Base-by-base conservation (phyloP, 2,329 filamentous ascomycete genomes). In the Fusarium fracticaudum region DNA sequence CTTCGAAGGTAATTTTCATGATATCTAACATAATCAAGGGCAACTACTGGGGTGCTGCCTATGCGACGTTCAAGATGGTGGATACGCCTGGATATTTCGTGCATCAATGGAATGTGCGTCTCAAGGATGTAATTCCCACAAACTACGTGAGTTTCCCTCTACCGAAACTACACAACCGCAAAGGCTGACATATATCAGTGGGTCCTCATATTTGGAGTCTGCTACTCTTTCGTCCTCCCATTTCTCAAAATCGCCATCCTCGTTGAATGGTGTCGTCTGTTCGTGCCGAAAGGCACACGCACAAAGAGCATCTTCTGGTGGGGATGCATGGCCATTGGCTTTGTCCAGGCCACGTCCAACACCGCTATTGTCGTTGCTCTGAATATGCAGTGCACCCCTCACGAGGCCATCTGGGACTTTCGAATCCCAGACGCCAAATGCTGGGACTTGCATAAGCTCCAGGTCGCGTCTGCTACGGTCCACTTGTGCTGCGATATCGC, bases 171-270 rank as follows among this genome's bases (percentile, higher is more conserved):
- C 4, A 24, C 6, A 8, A 26, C 1, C 6, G 3, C 3, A 24
- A 33, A 35, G 4, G 17, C 65, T 71, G 14, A 70, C 40, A 20
- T 31, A 12, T 43, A n/a, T 9, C 51, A 82, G 76, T 74, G 78
- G 26, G 77, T 84, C 43, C 77, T 82, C 40, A 58, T 84, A 37
- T 80, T 78, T 64, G 81, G 83, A 55, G 72, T 76, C 70, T 80
- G 74, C 64, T 85, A 85, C 68, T 81, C 79, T 0, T 78, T 80
- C 40, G 78, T 80, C 24, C 79, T 86, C 3, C 81, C 82, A 1
- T 76, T 84, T 11, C 68, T 85, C 59, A 86, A 86, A 64, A 78
- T 78, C 6, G 81, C 82, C 18, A 85, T 86, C 53, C 77, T 86
- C 18, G 51, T 84, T 14, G 84, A 86, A 62, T 87, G 85, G 85